Conservation (phyloP, 495 filamentous ascomycete genomes). For the Mytilinidion resinicola region DNA sequence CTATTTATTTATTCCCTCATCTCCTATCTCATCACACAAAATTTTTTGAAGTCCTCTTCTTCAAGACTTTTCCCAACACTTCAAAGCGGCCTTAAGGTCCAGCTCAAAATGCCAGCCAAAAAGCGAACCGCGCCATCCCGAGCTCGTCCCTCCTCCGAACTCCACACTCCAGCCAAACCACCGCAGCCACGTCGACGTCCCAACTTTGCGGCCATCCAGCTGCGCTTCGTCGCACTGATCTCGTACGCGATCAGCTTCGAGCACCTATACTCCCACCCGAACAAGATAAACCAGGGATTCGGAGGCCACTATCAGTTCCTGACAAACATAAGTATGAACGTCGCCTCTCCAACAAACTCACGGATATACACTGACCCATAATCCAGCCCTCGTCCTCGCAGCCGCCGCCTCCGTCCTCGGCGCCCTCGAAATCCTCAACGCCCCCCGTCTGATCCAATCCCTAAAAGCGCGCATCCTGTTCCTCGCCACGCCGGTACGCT, state of each 20-base stretch:
- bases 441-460: neutral
- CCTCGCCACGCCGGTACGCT: neutral
- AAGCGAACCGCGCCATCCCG: no score
- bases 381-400: neutral
- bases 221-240: neutral
- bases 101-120: no score
- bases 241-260: neutral
- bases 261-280: neutral
- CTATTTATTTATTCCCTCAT: no score
- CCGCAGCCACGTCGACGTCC: no score
- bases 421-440: neutral
- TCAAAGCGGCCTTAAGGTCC: no score
- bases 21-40: no score
- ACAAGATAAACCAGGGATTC: neutral
- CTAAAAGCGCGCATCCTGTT: neutral
- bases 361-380: no score
- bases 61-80: no score
- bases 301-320: slow-evolving; percentile 1
- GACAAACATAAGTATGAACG: neutral
- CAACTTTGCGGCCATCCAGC: neutral
- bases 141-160: no score
- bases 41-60: no score
- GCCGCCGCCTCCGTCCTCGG: neutral
- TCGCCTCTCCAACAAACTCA: no score
- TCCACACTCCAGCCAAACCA: no score